A percentile compares a stretch with the other conserved stretches of the same genome.
These are phyloP conservation scores for Stevia rebaudiana DNA, from an alignment of 140 eudicot species.

Conservation along the genomic window DNA sequence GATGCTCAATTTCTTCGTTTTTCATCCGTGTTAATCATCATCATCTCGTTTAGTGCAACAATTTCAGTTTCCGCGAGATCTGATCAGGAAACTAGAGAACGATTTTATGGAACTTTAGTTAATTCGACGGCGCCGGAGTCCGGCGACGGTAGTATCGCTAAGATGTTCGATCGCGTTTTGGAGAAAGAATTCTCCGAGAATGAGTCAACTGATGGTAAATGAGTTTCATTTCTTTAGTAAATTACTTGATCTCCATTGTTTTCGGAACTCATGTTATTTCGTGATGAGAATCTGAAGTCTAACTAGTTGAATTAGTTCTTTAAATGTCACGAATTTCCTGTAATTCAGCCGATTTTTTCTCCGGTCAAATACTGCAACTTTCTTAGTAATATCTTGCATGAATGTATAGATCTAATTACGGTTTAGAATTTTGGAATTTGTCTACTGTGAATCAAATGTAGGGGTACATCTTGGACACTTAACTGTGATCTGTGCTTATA, in stretches of 20 bases:
- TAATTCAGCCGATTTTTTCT: not conserved
- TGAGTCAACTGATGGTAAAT: constrained; percentile 74
- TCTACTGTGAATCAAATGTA: not conserved
- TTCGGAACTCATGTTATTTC: constrained; percentile 5
- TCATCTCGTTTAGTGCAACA: constrained; percentile 26
- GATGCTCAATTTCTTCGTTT: constrained; percentile 18
- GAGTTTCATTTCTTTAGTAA: not conserved
- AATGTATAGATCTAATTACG: constrained; percentile 15
- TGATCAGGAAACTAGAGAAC: constrained; percentile 72
- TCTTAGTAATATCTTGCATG: not conserved
- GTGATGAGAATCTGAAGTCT: constrained; percentile 9
- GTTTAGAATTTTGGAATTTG: not conserved
- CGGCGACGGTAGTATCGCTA: constrained; percentile 73
- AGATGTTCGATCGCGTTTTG: constrained; percentile 80
- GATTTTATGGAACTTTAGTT: constrained; percentile 72
- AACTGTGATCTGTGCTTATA: not conserved
- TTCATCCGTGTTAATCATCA: constrained; percentile 4
- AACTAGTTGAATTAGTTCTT: not conserved
- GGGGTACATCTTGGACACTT: not conserved
- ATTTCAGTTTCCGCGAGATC: constrained; percentile 48
- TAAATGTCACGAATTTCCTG: not conserved
- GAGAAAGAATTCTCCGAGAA: constrained; percentile 85
- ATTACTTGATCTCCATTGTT: not conserved
- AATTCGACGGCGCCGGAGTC: constrained; percentile 65
- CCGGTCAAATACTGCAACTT: not conserved